Percentiles rank a stretch among this genome's conserved stretches.
Evolutionary conservation across 768 basidiomycete species (phyloP).

Genomic region (Mycena pura): DNA sequence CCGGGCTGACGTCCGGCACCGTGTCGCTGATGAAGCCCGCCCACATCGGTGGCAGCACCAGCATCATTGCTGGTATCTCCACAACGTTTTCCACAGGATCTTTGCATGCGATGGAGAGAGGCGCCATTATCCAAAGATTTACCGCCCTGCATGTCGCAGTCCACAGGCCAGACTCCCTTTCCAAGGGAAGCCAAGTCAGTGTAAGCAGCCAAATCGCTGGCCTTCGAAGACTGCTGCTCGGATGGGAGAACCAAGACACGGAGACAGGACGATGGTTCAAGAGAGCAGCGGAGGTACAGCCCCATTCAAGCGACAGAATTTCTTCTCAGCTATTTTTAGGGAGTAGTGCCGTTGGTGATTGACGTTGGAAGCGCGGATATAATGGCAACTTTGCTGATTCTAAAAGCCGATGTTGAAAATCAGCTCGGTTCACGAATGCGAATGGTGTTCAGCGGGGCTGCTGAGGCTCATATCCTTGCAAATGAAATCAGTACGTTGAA

Average conservation of each 20-base stretch:
- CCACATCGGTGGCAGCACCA: slow-evolving; percentile 41
- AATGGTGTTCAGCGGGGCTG: slow-evolving; percentile 67
- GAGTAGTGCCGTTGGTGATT: slow-evolving; percentile 70
- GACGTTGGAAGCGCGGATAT: slow-evolving; percentile 74
- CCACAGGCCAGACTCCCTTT: slow-evolving; percentile 45
- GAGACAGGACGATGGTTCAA: slow-evolving; percentile 63
- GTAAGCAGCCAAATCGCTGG: slow-evolving; percentile 73
- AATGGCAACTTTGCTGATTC: slow-evolving; percentile 70
- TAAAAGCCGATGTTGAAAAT: slow-evolving; percentile 73
- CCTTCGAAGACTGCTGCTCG: slow-evolving; percentile 65
- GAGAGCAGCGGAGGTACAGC: slow-evolving; percentile 57
- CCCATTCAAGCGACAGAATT: background rate
- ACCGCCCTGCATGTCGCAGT: slow-evolving; percentile 70
- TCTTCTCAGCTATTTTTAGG: slow-evolving; percentile 41
- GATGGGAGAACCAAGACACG: slow-evolving; percentile 53
- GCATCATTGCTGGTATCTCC: slow-evolving; percentile 67
- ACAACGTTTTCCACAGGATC: slow-evolving; percentile 66
- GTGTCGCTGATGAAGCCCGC: slow-evolving; percentile 52
- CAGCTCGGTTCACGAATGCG: slow-evolving; percentile 62
- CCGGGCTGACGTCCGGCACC: slow-evolving; percentile 71
- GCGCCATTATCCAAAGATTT: slow-evolving; percentile 65
- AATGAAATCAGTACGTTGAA: slow-evolving; percentile 59
- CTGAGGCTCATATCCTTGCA: slow-evolving; percentile 72
- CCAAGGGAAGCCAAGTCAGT: slow-evolving; percentile 45
- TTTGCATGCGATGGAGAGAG: slow-evolving; percentile 60